phyloP scores from a whole-genome alignment of 495 filamentous ascomycete species.

The Hypoxylon rickii region DNA sequence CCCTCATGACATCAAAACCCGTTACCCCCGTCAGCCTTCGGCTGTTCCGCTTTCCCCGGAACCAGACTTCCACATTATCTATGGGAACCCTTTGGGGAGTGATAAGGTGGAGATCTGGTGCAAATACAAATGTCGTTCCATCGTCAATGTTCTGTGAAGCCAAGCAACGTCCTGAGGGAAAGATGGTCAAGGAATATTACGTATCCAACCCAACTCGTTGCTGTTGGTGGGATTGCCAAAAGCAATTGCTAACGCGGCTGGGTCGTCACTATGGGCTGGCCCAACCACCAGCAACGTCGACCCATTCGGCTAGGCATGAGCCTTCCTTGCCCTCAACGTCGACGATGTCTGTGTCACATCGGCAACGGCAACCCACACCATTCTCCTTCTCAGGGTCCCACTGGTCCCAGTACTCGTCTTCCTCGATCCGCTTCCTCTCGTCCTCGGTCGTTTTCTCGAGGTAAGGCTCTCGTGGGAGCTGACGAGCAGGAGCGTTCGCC shows the following conservation, averaged over 20 bases:
- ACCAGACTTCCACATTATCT: conserved; percentile 10
- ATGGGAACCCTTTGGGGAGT: conserved; percentile 6
- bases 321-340: conserved; percentile 98
- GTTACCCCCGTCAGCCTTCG: conserved; percentile 13
- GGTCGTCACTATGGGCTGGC: conserved; percentile 54
- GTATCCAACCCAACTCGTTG: conserved; percentile 26
- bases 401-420: conserved; percentile 95
- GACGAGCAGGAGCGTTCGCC: conserved; percentile 89
- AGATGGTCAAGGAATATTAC: conserved; percentile 11
- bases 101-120: conserved; percentile 21
- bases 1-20: conserved; percentile 18
- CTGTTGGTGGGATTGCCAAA: conserved; percentile 2
- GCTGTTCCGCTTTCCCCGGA: conserved; percentile 13
- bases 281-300: conserved; percentile 96
- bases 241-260: neutral
- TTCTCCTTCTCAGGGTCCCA: conserved; percentile 90
- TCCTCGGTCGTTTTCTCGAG: conserved; percentile 85
- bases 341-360: conserved; percentile 97
- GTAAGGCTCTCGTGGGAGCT: conserved; percentile 79
- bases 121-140: conserved; percentile 32
- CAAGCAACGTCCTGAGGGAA: conserved; percentile 1
- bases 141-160: conserved; percentile 22
- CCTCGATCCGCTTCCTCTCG: conserved; percentile 84
- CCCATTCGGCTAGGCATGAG: conserved; percentile 95
- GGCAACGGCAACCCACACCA: conserved; percentile 94